These are phyloP conservation scores for Podila epigama DNA, from an alignment of 192 early-diverging fungal species.

Conservation along the genomic window DNA sequence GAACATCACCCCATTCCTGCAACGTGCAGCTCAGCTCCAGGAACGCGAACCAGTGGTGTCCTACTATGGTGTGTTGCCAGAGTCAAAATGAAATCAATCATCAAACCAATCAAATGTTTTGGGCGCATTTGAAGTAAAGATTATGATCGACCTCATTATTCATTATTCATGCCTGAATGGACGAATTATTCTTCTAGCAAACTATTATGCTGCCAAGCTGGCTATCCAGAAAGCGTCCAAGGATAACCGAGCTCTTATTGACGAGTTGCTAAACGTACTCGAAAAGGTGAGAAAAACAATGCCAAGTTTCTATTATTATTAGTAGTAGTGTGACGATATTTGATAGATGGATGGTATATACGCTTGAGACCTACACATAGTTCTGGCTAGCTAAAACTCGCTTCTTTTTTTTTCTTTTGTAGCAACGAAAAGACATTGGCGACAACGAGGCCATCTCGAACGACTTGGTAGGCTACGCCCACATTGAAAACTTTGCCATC, in stretches of 20 bases:
- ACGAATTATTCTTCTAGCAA: conserved; percentile 54
- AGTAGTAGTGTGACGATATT: too few species aligned
- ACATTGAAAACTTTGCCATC: conserved; percentile 91
- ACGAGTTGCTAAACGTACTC: conserved; percentile 76
- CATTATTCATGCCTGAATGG: not conserved
- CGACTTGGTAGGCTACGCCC: conserved; percentile 78
- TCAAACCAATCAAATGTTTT: too few species aligned
- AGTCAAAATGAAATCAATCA: not conserved
- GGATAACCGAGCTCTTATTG: conserved; percentile 70
- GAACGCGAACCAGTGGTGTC: conserved; percentile 86
- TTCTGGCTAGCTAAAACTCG: too few species aligned
- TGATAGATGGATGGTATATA: too few species aligned
- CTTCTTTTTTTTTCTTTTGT: not conserved
- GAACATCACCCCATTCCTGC: conserved; percentile 79
- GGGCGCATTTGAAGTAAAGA: too few species aligned
- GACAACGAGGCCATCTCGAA: conserved; percentile 75
- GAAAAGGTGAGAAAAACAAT: conserved; percentile 66
- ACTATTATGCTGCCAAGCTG: conserved; percentile 84
- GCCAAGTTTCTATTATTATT: not conserved
- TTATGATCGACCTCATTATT: conserved; percentile 1
- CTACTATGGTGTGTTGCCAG: conserved; percentile 82
- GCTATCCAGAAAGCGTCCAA: conserved; percentile 69
- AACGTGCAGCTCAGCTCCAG: conserved; percentile 81
- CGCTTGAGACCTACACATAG: too few species aligned
- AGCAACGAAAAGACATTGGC: conserved; percentile 76